Base-by-base conservation (phyloP, 495 filamentous ascomycete species). In the Neurospora pannonica region DNA sequence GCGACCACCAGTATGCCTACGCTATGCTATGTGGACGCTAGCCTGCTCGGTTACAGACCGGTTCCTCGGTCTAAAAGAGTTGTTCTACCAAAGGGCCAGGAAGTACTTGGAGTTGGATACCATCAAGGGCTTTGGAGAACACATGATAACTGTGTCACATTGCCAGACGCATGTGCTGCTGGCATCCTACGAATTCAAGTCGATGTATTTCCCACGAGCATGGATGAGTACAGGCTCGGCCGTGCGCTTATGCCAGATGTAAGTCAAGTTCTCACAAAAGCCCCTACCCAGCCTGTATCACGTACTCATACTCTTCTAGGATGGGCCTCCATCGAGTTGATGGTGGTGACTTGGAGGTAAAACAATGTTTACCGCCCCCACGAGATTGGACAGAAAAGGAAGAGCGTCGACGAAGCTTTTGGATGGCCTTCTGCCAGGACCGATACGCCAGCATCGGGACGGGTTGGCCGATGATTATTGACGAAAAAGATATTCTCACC, bases 381-480 rank as follows among this genome's bases (percentile, higher is more conserved):
- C 90, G 89, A 78, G 96, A 99, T 80, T 98, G 94, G 94, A 95
- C 91, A 2, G 96, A 98, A 81, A 87, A 87, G 73, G 96, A 99
- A 83, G 96, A 99, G 82, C 86, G 96, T 78, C 87, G 96, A 74
- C 86, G 96, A 77, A 96, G 93, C 0, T 99, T 98, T 76, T 99
- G 96, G 96, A 92, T 95, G 89, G 88, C 91, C 5, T 99, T 97
- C 79, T 93, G 91, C 75, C 82, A 92, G 72, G 96, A 99, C 80
- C 89, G 96, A 71, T 98, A 95, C 81, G 94, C 96, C 8, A 97
- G 94, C 83, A 95, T 99, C 74, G 97, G 96, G 38, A 99, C 96
- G 34, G 97, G 97, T 17, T 99, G 96, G 96, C 97, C 96, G 2
- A 92, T 98, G 91, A 89, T 89, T 0, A 88, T 99, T 54, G 96